These are phyloP conservation scores for Inga laurina DNA, from an alignment of 306 rosid species.

Conservation along the genomic window DNA sequence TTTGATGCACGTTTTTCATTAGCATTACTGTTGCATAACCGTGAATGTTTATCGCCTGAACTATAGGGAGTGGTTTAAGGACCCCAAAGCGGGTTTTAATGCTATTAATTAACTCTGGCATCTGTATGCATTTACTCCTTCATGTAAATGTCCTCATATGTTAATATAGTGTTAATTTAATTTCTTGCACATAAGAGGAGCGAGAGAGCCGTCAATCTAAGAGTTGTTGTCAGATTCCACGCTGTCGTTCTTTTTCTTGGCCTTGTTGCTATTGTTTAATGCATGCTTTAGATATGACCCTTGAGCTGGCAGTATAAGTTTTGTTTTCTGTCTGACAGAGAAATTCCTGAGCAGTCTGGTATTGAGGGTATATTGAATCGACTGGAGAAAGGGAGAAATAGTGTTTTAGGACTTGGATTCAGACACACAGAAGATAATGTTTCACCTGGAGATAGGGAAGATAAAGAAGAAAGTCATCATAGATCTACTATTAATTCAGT, in stretches of 20 bases:
- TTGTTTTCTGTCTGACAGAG: slow-evolving; percentile 47
- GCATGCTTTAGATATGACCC: slow-evolving; percentile 14
- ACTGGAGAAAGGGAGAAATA: slow-evolving; percentile 73
- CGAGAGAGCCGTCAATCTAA: not conserved
- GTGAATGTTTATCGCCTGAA: not conserved
- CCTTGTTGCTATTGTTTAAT: slow-evolving; percentile 6
- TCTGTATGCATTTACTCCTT: not conserved
- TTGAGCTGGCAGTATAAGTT: not conserved
- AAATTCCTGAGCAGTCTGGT: slow-evolving; percentile 61
- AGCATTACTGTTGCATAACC: slow-evolving; percentile 4
- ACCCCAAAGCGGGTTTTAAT: not conserved
- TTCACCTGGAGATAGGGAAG: slow-evolving; percentile 16
- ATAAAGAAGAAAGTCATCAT: slow-evolving; percentile 39
- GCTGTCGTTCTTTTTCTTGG: not conserved
- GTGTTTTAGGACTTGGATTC: slow-evolving; percentile 40
- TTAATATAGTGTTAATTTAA: slow-evolving; percentile 12
- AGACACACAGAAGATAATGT: slow-evolving; percentile 42
- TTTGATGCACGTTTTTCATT: not conserved
- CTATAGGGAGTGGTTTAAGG: slow-evolving; percentile 15
- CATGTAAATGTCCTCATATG: not conserved
- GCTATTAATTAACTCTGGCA: slow-evolving; percentile 11
- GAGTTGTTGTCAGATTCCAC: not conserved
- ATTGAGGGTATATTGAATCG: slow-evolving; percentile 89
- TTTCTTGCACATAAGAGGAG: slow-evolving; percentile 4
- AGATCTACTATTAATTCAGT: slow-evolving; percentile 50